Evolutionary conservation across 306 rosid species (phyloP).

Genomic region (Cicer chorassanicum): DNA sequence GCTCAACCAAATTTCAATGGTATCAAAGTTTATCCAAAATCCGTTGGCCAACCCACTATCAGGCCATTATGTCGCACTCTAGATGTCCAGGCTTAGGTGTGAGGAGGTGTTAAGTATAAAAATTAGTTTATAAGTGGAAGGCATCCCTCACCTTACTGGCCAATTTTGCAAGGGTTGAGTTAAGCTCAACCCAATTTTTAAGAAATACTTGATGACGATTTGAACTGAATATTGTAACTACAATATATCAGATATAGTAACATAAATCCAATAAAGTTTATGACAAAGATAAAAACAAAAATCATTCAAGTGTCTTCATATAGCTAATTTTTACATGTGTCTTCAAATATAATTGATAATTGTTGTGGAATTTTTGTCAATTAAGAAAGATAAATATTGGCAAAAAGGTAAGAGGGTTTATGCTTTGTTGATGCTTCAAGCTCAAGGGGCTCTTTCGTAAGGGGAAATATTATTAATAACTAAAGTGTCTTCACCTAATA

Average conservation of each 20-base stretch:
- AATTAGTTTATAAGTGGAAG: too few species aligned
- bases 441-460: background rate
- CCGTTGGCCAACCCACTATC: too few species aligned
- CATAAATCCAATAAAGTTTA: background rate
- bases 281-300: background rate
- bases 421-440: background rate
- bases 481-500: constrained; percentile 10
- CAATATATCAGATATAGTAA: background rate
- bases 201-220: constrained; percentile 14
- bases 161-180: too few species aligned
- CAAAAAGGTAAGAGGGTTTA: background rate
- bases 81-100: too few species aligned
- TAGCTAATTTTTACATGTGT: background rate
- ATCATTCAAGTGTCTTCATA: constrained; percentile 1
- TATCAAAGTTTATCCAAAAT: too few species aligned
- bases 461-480: background rate
- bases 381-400: background rate
- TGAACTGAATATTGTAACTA: constrained; percentile 25
- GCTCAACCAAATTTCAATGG: too few species aligned
- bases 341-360: background rate
- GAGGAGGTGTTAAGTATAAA: too few species aligned
- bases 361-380: background rate
- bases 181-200: background rate
- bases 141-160: too few species aligned
- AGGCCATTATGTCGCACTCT: too few species aligned